Evolutionary conservation across 164 flowering plant species (phyloP), one percentile per base, ranked within the genome.

Genomic region (Sedum album): DNA sequence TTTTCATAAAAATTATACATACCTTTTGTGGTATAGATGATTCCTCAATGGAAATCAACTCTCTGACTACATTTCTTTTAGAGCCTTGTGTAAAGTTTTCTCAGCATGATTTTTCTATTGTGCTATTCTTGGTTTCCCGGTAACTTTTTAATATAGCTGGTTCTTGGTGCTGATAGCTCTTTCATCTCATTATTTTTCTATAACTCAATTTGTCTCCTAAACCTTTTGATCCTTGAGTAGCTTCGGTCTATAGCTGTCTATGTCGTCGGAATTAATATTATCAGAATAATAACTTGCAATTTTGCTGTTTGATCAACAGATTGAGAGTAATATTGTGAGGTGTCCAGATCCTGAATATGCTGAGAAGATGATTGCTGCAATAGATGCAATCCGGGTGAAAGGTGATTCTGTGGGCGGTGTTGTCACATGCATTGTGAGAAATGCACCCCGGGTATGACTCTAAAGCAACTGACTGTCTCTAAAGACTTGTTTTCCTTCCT

Each of bases 381-480:
- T 90, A 67, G 99, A 95, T 85, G 85, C 84, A 69, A 83, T 90
- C 57, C 82, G 97, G 49, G 86, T 81, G 63, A 85, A 72, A 78
- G 96, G 99, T n/a, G 94, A 95, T 73, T 92, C 97, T 71, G 84
- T 88, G 71, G 99, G 99, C 69, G 97, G 97, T 79, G 91, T 92
- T 66, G 96, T 95, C 66, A 90, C 99, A 13, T 92, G 99, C 79
- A 86, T 95, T 71, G 97, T 81, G 71, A 85, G 91, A 77, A 90
- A 86, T 75, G 85, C 77, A 60, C 99, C 99, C 64, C 84, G 90
- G 68, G 97, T 95, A 86, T 80, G 92, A 65, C 53, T n/a, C 21
- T 26, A 51, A n/a, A 49, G n/a, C 55, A 20, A 49, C n/a, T 4
- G 55, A 49, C 9, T 49, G 51, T 49, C n/a, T 20, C n/a, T 17